Conservation (phyloP, 2,329 filamentous ascomycete genomes). For the Talaromyces piceae region DNA sequence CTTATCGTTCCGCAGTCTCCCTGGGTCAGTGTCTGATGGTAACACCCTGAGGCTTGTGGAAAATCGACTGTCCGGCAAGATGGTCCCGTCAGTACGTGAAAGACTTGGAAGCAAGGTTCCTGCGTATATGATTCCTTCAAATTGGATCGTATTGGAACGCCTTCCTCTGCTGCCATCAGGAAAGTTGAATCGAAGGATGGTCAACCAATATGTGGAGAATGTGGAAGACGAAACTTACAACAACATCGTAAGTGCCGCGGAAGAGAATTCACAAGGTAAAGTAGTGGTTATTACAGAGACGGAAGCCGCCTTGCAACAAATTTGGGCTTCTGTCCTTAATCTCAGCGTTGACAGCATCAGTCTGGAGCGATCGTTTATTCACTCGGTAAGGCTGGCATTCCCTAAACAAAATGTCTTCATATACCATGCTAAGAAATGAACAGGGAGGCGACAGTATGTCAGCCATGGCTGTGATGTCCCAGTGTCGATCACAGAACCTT, state of each 20-base stretch:
- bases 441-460: slow-evolving; percentile 14
- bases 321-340: slow-evolving; percentile 12
- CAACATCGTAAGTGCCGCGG: slow-evolving; percentile 1
- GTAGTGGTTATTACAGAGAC: slow-evolving; percentile 9
- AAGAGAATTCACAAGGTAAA: neutral
- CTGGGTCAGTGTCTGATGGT: neutral
- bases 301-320: slow-evolving; percentile 6
- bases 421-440: neutral
- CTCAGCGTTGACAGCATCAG: slow-evolving; percentile 4
- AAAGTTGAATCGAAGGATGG: slow-evolving; percentile 7
- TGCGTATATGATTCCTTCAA: slow-evolving; percentile 10
- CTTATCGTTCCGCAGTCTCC: neutral
- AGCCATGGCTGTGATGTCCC: slow-evolving; percentile 14
- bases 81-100: neutral
- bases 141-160: slow-evolving; percentile 6
- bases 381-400: slow-evolving; percentile 6
- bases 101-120: slow-evolving; percentile 6
- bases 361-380: slow-evolving; percentile 12
- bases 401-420: neutral
- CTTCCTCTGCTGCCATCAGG: slow-evolving; percentile 9
- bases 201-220: slow-evolving; percentile 8
- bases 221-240: slow-evolving; percentile 9
- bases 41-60: slow-evolving; percentile 29
- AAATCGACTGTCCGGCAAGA: neutral
- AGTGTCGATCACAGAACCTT: slow-evolving; percentile 11